Conservation (phyloP, 106 monocot species). For the Platanthera guangdongensis region DNA sequence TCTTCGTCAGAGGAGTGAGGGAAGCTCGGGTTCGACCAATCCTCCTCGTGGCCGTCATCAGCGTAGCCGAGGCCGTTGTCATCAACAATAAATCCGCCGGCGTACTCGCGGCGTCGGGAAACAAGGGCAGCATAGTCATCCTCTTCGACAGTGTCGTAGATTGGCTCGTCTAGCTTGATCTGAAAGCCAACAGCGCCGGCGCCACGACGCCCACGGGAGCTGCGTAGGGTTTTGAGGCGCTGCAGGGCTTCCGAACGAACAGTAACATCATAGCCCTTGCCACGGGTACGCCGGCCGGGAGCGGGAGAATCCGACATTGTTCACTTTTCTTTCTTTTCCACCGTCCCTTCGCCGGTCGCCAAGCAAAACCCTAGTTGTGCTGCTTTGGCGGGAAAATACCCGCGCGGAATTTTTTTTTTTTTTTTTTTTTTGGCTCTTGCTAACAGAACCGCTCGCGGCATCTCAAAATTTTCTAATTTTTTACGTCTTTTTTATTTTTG, state of each 20-base stretch:
- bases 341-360: not conserved
- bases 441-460: too few relatives aligned
- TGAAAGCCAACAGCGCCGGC: slow-evolving; percentile 24
- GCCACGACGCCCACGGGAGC: slow-evolving; percentile 34
- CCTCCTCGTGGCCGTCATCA: slow-evolving; percentile 89
- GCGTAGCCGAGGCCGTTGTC: slow-evolving; percentile 86
- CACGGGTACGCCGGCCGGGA: slow-evolving; percentile 41
- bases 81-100: slow-evolving; percentile 70
- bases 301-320: slow-evolving; percentile 24
- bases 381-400: too few relatives aligned
- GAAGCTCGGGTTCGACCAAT: slow-evolving; percentile 58
- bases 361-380: not conserved
- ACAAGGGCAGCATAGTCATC: slow-evolving; percentile 73
- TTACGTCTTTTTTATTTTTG: too few relatives aligned
- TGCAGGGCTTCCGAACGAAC: slow-evolving; percentile 61
- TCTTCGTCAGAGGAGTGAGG: slow-evolving; percentile 42
- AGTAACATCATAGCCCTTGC: slow-evolving; percentile 26
- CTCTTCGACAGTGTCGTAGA: slow-evolving; percentile 87
- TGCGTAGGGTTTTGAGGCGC: slow-evolving; percentile 56
- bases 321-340: not conserved
- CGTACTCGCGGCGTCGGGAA: slow-evolving; percentile 62
- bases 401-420: too few relatives aligned
- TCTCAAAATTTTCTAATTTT: too few relatives aligned
- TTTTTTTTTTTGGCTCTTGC: too few relatives aligned
- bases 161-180: slow-evolving; percentile 72